These are phyloP conservation scores for Carpinus viminea DNA, from an alignment of 306 rosid species.

Conservation along the genomic window DNA sequence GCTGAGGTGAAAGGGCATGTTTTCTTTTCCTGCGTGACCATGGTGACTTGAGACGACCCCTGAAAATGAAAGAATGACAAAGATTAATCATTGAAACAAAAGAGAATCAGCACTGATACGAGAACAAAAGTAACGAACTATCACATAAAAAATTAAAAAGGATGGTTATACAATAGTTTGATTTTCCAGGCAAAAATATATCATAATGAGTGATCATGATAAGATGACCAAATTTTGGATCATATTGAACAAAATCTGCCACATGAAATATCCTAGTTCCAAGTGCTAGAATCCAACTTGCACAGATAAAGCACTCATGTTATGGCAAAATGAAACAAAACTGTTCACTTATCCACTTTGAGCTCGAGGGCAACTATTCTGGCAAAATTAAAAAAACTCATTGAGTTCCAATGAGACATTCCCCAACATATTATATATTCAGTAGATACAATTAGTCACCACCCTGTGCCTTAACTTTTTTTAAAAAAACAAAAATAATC, in stretches of 20 bases:
- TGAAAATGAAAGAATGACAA: conserved; percentile 39
- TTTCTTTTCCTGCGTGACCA: conserved; percentile 98
- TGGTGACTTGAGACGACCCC: conserved; percentile 94
- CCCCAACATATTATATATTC: background rate
- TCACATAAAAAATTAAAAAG: conserved; percentile 11
- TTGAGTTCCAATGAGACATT: background rate
- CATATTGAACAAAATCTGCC: background rate
- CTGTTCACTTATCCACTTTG: background rate
- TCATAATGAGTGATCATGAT: too few relatives aligned
- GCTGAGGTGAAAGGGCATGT: conserved; percentile 73
- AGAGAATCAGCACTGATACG: background rate
- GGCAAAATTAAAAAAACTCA: background rate
- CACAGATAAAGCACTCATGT: background rate
- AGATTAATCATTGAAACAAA: background rate
- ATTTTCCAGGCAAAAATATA: background rate
- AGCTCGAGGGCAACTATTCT: background rate
- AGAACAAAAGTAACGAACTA: conserved; percentile 16
- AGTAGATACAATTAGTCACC: background rate
- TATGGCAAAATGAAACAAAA: background rate
- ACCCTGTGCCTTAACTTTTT: background rate
- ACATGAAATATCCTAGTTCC: conserved; percentile 10
- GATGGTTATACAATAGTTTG: background rate
- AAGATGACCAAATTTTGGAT: background rate
- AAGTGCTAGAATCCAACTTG: conserved; percentile 9
- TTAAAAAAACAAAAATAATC: conserved; percentile 11